Evolutionary conservation across 805 yeast species (phyloP), one percentile per base, ranked within the genome.

Genomic region (Komagataella pseudopastoris): DNA sequence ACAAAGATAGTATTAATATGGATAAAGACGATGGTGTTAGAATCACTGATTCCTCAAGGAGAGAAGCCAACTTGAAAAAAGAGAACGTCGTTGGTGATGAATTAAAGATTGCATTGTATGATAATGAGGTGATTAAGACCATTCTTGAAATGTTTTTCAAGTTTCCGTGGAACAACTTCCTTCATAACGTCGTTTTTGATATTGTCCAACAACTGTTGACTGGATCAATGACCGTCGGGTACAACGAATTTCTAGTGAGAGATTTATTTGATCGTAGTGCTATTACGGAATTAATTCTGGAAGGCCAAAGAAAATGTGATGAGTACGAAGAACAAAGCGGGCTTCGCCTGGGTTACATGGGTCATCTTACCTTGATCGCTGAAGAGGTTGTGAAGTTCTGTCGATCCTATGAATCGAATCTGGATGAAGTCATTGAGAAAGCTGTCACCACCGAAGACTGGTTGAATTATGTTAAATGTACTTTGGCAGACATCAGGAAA

Each of bases 101-200:
- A 56, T 78, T 90, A 61, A 93, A 93, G 65, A 85, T 88, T 49
- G 82, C 87, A 51, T 70, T 93, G 20, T 77, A 81, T 53, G 96
- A 93, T 61, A 81, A 80, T 63, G 75, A 76, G 43, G 80, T 88
- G 53, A 73, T 90, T 36, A 69, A 78, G 18, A 76, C 79, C 20
- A 81, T 90, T n/a, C 68, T 89, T 23, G 67, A 75, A 18, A 79
- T 85, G 75, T 88, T 93, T 61, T 82, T 90, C 65, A 71, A 76
- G 54, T 88, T 83, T 65, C 96, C 98, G 6, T 93, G 98, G 98
- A 93, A 93, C 65, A 93, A 93, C 63, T 93, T 93, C 62, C 77
- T 93, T 72, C 99, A 93, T 66, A 93, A 91, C 61, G 99, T 93
- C 53, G 96, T 93, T 6, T 93, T 91, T 72, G 99, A 93, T 67